These are phyloP conservation scores for Xanthoconium stramineum DNA, from an alignment of 768 basidiomycete species.

Conservation along the genomic window DNA sequence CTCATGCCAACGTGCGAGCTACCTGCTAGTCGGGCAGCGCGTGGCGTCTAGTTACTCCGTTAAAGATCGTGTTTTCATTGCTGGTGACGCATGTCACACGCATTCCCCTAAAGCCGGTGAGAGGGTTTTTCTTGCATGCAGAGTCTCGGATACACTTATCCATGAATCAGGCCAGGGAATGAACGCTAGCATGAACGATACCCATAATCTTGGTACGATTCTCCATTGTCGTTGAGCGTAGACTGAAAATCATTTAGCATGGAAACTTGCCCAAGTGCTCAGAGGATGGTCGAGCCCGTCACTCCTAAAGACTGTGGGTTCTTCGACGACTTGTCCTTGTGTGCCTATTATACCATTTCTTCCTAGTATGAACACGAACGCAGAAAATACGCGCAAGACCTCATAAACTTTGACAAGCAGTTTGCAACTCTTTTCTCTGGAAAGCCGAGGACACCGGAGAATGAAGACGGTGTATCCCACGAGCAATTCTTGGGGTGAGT, in stretches of 20 bases:
- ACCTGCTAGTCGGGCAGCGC: conserved; percentile 60
- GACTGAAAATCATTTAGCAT: conserved; percentile 44
- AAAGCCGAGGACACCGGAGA: conserved; percentile 49
- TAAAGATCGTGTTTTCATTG: conserved; percentile 66
- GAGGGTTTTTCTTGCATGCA: background rate
- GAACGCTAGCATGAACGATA: conserved; percentile 75
- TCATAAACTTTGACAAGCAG: conserved; percentile 67
- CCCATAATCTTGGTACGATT: conserved; percentile 60
- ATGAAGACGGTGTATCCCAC: conserved; percentile 32
- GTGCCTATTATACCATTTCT: background rate
- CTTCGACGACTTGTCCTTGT: background rate
- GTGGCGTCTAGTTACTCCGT: conserved; percentile 61
- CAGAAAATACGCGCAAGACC: conserved; percentile 63
- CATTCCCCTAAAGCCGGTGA: conserved; percentile 63
- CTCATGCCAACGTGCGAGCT: background rate
- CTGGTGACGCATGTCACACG: conserved; percentile 72
- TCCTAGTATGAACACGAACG: conserved; percentile 66
- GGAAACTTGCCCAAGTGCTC: conserved; percentile 47
- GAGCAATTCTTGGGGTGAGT: conserved; percentile 34
- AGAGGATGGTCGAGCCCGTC: conserved; percentile 37
- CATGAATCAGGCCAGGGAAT: conserved; percentile 57
- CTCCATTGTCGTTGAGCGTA: conserved; percentile 32
- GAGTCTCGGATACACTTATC: background rate
- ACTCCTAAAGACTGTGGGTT: conserved; percentile 39
- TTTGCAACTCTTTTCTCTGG: conserved; percentile 67